These are phyloP conservation scores for Talaromyces sp. DNA, from an alignment of 2,329 filamentous ascomycete genomes.

Conservation along the genomic window DNA sequence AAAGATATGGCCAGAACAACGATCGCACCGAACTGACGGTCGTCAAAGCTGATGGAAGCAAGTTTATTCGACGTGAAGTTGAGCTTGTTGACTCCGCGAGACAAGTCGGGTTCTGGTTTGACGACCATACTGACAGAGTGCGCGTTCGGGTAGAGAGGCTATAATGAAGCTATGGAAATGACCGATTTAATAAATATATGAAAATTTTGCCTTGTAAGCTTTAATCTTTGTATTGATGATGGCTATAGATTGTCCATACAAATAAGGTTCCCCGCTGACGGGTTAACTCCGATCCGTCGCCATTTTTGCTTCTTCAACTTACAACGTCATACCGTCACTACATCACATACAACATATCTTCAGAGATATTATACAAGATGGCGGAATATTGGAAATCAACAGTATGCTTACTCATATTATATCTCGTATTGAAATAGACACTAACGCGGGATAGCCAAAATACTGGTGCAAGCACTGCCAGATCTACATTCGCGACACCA, in stretches of 20 bases:
- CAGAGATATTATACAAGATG: conserved; percentile 54
- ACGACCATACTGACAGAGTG: conserved; percentile 63
- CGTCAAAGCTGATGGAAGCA: conserved; percentile 41
- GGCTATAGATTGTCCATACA: not conserved
- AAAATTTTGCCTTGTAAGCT: too few species aligned
- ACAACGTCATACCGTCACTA: conserved; percentile 4
- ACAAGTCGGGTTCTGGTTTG: conserved; percentile 75
- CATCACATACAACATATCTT: not conserved
- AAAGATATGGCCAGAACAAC: conserved; percentile 24
- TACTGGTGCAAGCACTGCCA: conserved; percentile 99
- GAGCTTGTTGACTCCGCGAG: conserved; percentile 76
- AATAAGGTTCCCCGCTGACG: conserved; percentile 5
- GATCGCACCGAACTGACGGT: conserved; percentile 11
- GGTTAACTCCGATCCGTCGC: conserved; percentile 10
- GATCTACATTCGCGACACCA: conserved; percentile 85
- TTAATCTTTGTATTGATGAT: too few species aligned
- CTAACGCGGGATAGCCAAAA: conserved; percentile 58
- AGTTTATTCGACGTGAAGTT: conserved; percentile 74
- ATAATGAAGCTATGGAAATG: not conserved
- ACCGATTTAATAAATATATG: not conserved
- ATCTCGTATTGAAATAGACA: not conserved
- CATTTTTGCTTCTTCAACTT: conserved; percentile 1
- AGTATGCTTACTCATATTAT: conserved; percentile 36
- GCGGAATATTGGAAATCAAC: conserved; percentile 99
- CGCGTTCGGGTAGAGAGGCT: conserved; percentile 64